Base-by-base conservation (phyloP, 139 green algal species). In the Volvox reticuliferus region DNA sequence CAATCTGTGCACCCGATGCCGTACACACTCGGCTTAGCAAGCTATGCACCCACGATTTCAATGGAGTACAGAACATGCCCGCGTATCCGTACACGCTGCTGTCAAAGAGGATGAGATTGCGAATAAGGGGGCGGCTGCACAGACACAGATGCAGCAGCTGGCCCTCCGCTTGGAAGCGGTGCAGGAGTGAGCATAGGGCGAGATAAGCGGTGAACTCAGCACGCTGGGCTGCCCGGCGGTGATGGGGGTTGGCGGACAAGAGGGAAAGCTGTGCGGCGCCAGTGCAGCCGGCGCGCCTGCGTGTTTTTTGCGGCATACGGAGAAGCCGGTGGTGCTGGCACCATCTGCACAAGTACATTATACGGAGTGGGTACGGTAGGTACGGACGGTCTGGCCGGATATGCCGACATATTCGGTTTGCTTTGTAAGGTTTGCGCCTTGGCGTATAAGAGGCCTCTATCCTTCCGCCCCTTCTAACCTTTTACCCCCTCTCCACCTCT, bases 41-140 rank as follows among this genome's bases (percentile, higher is more conserved):
- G 62, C 87, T 91, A 32, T 90, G 86, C 32, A 71, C 86, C 28
- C 85, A 89, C 36, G 73, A 90, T 37, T 44, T 90, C 30, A 76
- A 62, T n/a, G 87, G 87, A 50, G 76, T 91, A 0, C 87, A 91
- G 76, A 91, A 91, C 87, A 75, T 91, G 76, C 92, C 92, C 20
- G 92, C 92, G 28, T 94, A 93, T 89, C 87, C 93, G 24, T 94
- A 93, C 89, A 94, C 92, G 30, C 87, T 94, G 21, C 92, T 94
- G 44, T 92, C 89, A 76, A 94, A 94, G 89, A 75, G 36, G 92
- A 89, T 65, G 88, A 92, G 81, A 94, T 89, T 24, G 92, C 92
- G 35, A 91, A n/a, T n/a, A n/a, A 92, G 76, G 89, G 93, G 76
- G 92, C 92, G 24, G 92, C 92, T 69, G 87, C 87, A 22, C 81